These are phyloP conservation scores for Russula compacta DNA, from an alignment of 768 basidiomycete genomes.

Conservation along the genomic window DNA sequence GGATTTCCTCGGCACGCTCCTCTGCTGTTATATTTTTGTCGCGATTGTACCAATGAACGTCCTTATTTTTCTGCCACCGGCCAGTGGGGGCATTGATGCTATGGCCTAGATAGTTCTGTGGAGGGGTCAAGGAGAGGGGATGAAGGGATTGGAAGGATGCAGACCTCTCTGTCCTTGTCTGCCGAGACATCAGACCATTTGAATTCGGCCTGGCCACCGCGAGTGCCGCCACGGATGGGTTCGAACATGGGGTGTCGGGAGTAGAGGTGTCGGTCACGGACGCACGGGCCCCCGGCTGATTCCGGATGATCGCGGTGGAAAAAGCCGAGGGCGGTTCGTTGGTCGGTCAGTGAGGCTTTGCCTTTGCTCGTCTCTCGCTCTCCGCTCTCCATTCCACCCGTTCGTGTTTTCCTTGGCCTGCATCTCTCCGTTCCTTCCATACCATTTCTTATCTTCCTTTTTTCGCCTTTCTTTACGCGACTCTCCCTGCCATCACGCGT, in stretches of 20 bases:
- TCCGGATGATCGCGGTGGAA: slow-evolving; percentile 14
- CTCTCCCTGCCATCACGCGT: slow-evolving; percentile 14
- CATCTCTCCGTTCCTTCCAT: background rate
- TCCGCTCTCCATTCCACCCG: too few relatives aligned
- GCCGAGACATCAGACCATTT: slow-evolving; percentile 87
- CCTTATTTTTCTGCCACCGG: slow-evolving; percentile 96
- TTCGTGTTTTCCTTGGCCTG: background rate
- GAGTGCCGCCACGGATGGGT: slow-evolving; percentile 79
- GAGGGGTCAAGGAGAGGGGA: background rate
- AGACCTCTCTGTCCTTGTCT: slow-evolving; percentile 88
- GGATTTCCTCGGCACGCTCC: slow-evolving; percentile 63
- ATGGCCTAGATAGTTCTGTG: slow-evolving; percentile 88
- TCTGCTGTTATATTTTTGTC: slow-evolving; percentile 37
- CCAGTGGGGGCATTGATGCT: slow-evolving; percentile 93
- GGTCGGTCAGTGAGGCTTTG: background rate
- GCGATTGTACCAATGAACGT: slow-evolving; percentile 90
- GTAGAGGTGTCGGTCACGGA: too few relatives aligned
- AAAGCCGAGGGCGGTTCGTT: background rate
- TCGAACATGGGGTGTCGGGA: too few relatives aligned
- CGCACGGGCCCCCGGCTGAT: slow-evolving; percentile 14
- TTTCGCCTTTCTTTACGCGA: background rate
- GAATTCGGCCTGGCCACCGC: slow-evolving; percentile 87
- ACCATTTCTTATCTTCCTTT: background rate
- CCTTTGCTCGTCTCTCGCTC: background rate
- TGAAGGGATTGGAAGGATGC: slow-evolving; percentile 6